These are phyloP conservation scores for Plenodomus tracheiphilus DNA, from an alignment of 2,329 filamentous ascomycete genomes.

Conservation along the genomic window DNA sequence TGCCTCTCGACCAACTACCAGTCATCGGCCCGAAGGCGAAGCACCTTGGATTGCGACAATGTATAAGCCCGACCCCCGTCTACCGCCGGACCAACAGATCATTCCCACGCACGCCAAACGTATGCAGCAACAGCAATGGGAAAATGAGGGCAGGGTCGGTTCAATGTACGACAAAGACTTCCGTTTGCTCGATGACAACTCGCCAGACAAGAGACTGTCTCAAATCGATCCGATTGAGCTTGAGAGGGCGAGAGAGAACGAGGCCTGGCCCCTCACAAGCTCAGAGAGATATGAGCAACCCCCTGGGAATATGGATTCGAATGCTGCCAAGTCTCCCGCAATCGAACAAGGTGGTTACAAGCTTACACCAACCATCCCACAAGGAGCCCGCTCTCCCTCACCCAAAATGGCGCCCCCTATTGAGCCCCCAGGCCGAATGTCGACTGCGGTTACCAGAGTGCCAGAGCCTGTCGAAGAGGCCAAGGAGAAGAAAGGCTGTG, in stretches of 20 bases:
- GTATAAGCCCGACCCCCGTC: constrained; percentile 91
- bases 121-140: constrained; percentile 93
- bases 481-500: constrained; percentile 65
- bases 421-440: constrained; percentile 36
- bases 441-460: constrained; percentile 50
- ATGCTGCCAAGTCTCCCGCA: constrained; percentile 32
- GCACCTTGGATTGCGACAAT: constrained; percentile 93
- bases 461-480: constrained; percentile 60
- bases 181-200: constrained; percentile 69
- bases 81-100: constrained; percentile 94
- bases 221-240: constrained; percentile 35
- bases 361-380: constrained; percentile 51
- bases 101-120: constrained; percentile 90
- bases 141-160: constrained; percentile 84
- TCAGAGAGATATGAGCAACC: constrained; percentile 29
- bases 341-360: constrained; percentile 52
- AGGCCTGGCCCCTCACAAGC: constrained; percentile 42
- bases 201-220: constrained; percentile 35
- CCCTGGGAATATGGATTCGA: constrained; percentile 27
- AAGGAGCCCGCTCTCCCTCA: constrained; percentile 34
- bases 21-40: constrained; percentile 84
- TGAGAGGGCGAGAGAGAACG: constrained; percentile 32
- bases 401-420: constrained; percentile 27
- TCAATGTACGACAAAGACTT: constrained; percentile 87
- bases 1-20: constrained; percentile 58